phyloP scores from a whole-genome alignment of 1,284 basidiomycete genomes.

The Rhodotorula sp. region DNA sequence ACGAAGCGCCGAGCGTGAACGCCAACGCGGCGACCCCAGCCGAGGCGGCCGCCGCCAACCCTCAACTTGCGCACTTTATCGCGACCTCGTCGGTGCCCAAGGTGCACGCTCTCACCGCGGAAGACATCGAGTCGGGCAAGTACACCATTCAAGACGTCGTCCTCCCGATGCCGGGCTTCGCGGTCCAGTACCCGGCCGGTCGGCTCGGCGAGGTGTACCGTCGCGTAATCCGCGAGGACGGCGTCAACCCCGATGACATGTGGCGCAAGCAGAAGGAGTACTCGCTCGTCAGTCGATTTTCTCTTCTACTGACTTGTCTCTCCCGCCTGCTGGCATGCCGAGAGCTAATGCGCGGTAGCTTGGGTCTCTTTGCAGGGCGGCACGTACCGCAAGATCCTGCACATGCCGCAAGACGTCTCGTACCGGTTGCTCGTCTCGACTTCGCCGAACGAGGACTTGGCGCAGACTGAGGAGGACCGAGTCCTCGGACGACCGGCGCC shows the following conservation, averaged over 20 bases:
- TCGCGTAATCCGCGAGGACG: slow-evolving; percentile 76
- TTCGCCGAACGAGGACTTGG: slow-evolving; percentile 84
- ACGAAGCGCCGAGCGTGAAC: neutral
- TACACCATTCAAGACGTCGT: slow-evolving; percentile 91
- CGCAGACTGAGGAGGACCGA: slow-evolving; percentile 91
- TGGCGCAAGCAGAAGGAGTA: slow-evolving; percentile 70
- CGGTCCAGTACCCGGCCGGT: slow-evolving; percentile 91
- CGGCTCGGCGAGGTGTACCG: slow-evolving; percentile 77
- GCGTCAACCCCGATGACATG: slow-evolving; percentile 82
- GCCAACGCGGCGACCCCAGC: slow-evolving; percentile 10
- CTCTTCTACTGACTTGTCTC: neutral
- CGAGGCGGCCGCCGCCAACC: slow-evolving; percentile 22
- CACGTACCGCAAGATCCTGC: slow-evolving; percentile 87
- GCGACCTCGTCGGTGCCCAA: slow-evolving; percentile 51
- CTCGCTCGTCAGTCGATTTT: slow-evolving; percentile 16
- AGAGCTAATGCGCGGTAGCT: neutral
- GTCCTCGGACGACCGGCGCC: slow-evolving; percentile 67
- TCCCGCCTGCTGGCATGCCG: neutral
- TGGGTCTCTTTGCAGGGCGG: slow-evolving; percentile 69
- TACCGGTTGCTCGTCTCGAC: slow-evolving; percentile 85
- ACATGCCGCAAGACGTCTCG: slow-evolving; percentile 72
- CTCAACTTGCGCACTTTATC: slow-evolving; percentile 26
- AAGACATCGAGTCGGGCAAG: slow-evolving; percentile 62
- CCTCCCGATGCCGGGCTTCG: slow-evolving; percentile 88
- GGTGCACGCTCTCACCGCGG: slow-evolving; percentile 72